Percentiles rank a stretch among this genome's conserved stretches.
phyloP scores from a whole-genome alignment of 2,329 filamentous ascomycete genomes.

The Orbilia blumenaviensis region DNA sequence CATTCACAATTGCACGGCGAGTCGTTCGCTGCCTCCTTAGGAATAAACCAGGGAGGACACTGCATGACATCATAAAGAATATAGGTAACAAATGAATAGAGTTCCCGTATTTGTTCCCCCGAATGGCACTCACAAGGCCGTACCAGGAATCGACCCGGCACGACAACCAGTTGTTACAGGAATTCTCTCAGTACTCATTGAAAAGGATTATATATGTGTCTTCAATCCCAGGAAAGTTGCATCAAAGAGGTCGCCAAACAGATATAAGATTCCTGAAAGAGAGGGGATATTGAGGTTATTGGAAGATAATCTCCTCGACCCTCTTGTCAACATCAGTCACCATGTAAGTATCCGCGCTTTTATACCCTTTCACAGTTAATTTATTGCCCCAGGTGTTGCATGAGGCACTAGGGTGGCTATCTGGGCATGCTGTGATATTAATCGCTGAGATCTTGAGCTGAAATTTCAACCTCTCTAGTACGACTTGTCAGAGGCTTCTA shows the following conservation, averaged over 20 bases:
- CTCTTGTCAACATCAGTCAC: constrained; percentile 55
- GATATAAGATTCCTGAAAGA: constrained; percentile 53
- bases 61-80: constrained; percentile 53
- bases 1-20: constrained; percentile 55
- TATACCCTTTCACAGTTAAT: background rate
- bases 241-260: constrained; percentile 38
- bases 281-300: constrained; percentile 31
- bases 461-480: background rate
- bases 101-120: constrained; percentile 4
- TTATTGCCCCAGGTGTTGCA: background rate
- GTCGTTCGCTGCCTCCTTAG: constrained; percentile 53
- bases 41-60: constrained; percentile 25
- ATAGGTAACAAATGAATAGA: constrained; percentile 38
- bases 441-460: background rate
- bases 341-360: constrained; percentile 52
- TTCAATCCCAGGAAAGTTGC: constrained; percentile 26
- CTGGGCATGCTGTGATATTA: too few relatives aligned
- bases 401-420: background rate
- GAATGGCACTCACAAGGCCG: background rate
- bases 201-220: constrained; percentile 52
- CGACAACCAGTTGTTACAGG: constrained; percentile 48
- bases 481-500: background rate
- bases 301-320: constrained; percentile 55
- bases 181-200: constrained; percentile 51
- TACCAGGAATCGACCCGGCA: constrained; percentile 25